Percentiles rank a stretch among this genome's conserved stretches.
Evolutionary conservation across 2,329 filamentous ascomycete species (phyloP).

Genomic region (Fusarium falciforme): DNA sequence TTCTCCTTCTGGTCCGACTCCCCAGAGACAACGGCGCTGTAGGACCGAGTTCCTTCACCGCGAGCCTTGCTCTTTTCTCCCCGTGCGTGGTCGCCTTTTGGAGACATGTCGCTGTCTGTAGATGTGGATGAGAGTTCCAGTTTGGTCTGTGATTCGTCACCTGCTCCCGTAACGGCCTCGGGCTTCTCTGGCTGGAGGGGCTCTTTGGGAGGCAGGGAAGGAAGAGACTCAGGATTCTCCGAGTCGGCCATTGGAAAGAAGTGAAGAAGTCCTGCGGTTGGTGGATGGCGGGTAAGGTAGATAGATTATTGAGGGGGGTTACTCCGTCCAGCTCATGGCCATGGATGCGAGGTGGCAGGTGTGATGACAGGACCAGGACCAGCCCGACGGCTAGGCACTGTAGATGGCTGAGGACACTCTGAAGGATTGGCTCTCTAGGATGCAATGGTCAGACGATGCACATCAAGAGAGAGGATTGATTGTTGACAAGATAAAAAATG

Average conservation of each 20-base stretch:
- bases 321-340: not conserved
- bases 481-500: not conserved
- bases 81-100: constrained; percentile 16
- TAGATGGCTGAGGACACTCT: not conserved
- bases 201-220: constrained; percentile 30
- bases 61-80: constrained; percentile 15
- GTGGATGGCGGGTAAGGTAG: not conserved
- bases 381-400: not conserved
- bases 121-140: not conserved
- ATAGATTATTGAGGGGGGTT: not conserved
- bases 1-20: constrained; percentile 18
- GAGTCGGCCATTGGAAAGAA: constrained; percentile 21
- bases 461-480: not conserved
- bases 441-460: not conserved
- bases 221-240: constrained; percentile 15
- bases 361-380: not conserved
- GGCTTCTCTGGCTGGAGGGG: constrained; percentile 2
- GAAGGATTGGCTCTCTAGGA: not conserved
- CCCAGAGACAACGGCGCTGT: constrained; percentile 19
- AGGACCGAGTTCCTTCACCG: constrained; percentile 28
- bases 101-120: constrained; percentile 18
- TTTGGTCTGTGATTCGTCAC: not conserved
- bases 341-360: constrained; percentile 2
- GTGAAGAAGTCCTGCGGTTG: not conserved
- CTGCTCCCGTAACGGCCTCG: not conserved